Base-by-base conservation (phyloP, 805 yeast species). In the Pichia membranifaciens region DNA sequence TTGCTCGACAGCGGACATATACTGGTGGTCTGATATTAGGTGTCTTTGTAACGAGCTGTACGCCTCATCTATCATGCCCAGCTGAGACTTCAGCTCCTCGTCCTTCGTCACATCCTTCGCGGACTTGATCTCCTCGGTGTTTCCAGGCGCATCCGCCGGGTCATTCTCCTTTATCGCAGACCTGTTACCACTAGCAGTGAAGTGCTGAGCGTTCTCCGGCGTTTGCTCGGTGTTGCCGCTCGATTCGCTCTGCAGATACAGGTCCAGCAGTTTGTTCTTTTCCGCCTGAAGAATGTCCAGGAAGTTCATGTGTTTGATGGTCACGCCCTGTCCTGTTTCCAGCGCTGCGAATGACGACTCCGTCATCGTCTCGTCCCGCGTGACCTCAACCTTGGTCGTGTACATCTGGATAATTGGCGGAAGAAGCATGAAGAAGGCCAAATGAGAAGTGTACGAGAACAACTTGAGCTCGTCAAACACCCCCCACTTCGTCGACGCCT, bases 391-490 rank as follows among this genome's bases (percentile, higher is more conserved):
- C 16, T 54, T 55, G 1, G 66, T 61, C 21, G 63, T 52, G 41
- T 52, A 58, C 44, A 58, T 54, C 42, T 60, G 54, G 28, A 61
- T 54, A 15, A 59, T 41, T 5, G 63, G 59, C 22, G 66, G 66
- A 16, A 62, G 43, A 5, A 62, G 39, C 57, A 61, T 51, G 36
- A 61, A 61, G 51, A 62, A 62, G 7, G 62, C 56, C 41, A 62
- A 45, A 50, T 62, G 66, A 6, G 66, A 62, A 3, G 65, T 57
- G 53, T 59, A 62, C 5, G 66, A 62, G 25, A 60, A 54, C 8
- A 62, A 45, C 43, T 61, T 60, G 18, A 62, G 38, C 41, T 61
- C 65, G 39, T 61, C 64, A 42, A 51, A 56, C 10, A 54, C 58
- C 17, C 58, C 52, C 65, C 65, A 62, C 31, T 28, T 51, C 32